A percentile compares a stretch with the other conserved stretches of the same genome.
phyloP scores from a whole-genome alignment of 2,329 filamentous ascomycete species.

The Rutstroemia sp. region DNA sequence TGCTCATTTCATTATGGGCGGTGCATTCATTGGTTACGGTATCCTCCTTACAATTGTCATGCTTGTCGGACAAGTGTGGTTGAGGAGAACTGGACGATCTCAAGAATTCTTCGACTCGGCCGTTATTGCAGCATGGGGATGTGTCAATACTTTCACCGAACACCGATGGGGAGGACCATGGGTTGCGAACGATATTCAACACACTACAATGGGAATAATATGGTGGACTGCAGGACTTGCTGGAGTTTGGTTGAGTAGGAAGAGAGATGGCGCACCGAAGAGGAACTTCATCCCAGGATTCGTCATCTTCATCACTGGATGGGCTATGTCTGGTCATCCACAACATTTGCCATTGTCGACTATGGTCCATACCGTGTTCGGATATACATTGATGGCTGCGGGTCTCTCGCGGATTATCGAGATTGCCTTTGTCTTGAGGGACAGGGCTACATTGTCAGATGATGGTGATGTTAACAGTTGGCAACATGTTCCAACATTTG shows the following conservation, averaged over 20 bases:
- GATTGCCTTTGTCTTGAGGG: slow-evolving; percentile 77
- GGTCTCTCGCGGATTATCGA: slow-evolving; percentile 82
- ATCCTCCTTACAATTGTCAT: slow-evolving; percentile 80
- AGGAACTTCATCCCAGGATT: slow-evolving; percentile 90
- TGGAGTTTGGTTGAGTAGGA: slow-evolving; percentile 85
- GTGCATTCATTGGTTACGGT: slow-evolving; percentile 90
- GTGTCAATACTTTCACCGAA: slow-evolving; percentile 96
- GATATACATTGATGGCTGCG: slow-evolving; percentile 90
- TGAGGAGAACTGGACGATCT: slow-evolving; percentile 72
- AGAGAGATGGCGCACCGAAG: slow-evolving; percentile 76
- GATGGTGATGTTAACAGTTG: slow-evolving; percentile 68
- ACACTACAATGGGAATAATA: slow-evolving; percentile 98
- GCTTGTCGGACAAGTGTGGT: slow-evolving; percentile 81
- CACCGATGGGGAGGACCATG: slow-evolving; percentile 86
- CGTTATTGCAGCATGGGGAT: slow-evolving; percentile 90
- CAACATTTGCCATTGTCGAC: slow-evolving; percentile 78
- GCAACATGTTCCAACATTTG: slow-evolving; percentile 63
- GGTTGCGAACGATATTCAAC: slow-evolving; percentile 92
- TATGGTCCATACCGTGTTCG: slow-evolving; percentile 83
- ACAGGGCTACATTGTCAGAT: slow-evolving; percentile 57
- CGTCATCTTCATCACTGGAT: slow-evolving; percentile 86
- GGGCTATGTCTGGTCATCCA: slow-evolving; percentile 89
- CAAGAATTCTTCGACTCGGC: slow-evolving; percentile 96
- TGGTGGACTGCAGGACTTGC: slow-evolving; percentile 95
- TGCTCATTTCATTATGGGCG: slow-evolving; percentile 98